phyloP scores from a whole-genome alignment of 2,329 filamentous ascomycete genomes.

The Aspergillus sp. region DNA sequence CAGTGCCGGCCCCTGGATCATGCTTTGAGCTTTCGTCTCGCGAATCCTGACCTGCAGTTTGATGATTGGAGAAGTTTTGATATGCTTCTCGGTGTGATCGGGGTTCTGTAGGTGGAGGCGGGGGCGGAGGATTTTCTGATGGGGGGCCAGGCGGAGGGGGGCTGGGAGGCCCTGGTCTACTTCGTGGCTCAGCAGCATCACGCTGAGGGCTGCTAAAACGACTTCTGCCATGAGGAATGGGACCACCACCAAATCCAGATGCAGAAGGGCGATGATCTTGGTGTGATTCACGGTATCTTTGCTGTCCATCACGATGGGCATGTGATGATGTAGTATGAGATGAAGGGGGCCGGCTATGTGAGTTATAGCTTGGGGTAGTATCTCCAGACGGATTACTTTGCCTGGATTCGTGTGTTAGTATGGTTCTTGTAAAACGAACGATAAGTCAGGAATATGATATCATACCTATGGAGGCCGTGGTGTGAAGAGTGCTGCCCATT shows the following conservation, averaged over 20 bases:
- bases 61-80: slow-evolving; percentile 61
- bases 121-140: slow-evolving; percentile 31
- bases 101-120: slow-evolving; percentile 34
- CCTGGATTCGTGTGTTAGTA: slow-evolving; percentile 46
- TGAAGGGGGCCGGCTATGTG: slow-evolving; percentile 53
- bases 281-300: slow-evolving; percentile 60
- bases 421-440: slow-evolving; percentile 14
- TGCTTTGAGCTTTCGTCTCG: slow-evolving; percentile 59
- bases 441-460: slow-evolving; percentile 12
- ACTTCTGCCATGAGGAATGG: slow-evolving; percentile 54
- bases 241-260: slow-evolving; percentile 48
- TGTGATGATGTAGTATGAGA: slow-evolving; percentile 58
- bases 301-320: slow-evolving; percentile 54
- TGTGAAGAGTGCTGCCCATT: slow-evolving; percentile 41
- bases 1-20: slow-evolving; percentile 34
- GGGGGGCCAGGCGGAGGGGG: slow-evolving; percentile 38
- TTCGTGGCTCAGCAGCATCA: slow-evolving; percentile 59
- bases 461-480: slow-evolving; percentile 53
- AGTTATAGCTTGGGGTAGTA: slow-evolving; percentile 57
- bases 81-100: slow-evolving; percentile 40
- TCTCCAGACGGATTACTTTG: slow-evolving; percentile 55
- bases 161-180: slow-evolving; percentile 48
- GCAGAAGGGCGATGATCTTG: slow-evolving; percentile 49
- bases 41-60: slow-evolving; percentile 61
- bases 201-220: slow-evolving; percentile 71